These are phyloP conservation scores for Aspergillus funiculosus DNA, from an alignment of 495 filamentous ascomycete species.

Conservation along the genomic window DNA sequence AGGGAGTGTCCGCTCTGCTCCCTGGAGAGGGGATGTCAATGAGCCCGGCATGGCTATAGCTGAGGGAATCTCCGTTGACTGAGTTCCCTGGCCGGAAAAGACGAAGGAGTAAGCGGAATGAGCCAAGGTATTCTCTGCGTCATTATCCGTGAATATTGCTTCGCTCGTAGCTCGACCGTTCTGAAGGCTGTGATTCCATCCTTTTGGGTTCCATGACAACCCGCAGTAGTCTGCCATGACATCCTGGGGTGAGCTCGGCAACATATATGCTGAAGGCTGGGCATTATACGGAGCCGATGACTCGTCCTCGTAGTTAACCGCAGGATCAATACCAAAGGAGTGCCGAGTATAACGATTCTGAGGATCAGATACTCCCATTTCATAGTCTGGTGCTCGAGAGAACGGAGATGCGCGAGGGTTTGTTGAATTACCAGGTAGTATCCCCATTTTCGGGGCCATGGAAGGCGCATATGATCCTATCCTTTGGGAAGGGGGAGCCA, in stretches of 20 bases:
- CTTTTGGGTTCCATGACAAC: constrained; percentile 20
- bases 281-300: constrained; percentile 21
- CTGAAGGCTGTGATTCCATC: constrained; percentile 25
- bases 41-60: constrained; percentile 19
- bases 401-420: constrained; percentile 19
- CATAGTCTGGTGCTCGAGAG: constrained; percentile 25
- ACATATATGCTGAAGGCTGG: constrained; percentile 28
- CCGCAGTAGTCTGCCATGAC: constrained; percentile 27
- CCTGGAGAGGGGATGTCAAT: constrained; percentile 22
- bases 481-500: constrained; percentile 17
- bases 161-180: constrained; percentile 18
- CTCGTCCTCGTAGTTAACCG: constrained; percentile 32
- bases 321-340: constrained; percentile 18
- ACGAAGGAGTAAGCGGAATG: constrained; percentile 29
- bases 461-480: constrained; percentile 21
- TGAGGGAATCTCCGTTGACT: constrained; percentile 21
- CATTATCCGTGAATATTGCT: constrained; percentile 27
- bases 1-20: constrained; percentile 35
- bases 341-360: constrained; percentile 22
- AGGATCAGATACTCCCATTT: constrained; percentile 19
- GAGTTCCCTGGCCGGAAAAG: constrained; percentile 22
- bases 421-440: constrained; percentile 18
- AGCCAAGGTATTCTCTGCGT: constrained; percentile 19
- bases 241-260: constrained; percentile 24
- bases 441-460: constrained; percentile 15